Percentiles rank a stretch among this genome's conserved stretches.
phyloP scores from a whole-genome alignment of 371 early-diverging fungal species.

The Quaeritorhiza haematococci region DNA sequence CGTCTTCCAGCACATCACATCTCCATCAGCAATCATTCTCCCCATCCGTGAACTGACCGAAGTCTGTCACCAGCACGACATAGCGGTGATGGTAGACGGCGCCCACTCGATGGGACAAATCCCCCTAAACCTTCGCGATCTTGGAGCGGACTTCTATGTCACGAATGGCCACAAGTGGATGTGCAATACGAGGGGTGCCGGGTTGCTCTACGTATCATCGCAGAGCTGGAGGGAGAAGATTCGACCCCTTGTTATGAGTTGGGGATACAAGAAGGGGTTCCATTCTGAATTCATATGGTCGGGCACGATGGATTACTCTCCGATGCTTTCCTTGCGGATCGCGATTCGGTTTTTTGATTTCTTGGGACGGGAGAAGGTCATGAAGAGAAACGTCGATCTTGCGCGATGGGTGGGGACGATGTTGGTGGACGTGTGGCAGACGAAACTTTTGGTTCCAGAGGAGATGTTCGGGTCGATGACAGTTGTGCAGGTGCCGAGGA shows the following conservation, averaged over 20 bases:
- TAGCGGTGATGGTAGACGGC: slow-evolving; percentile 63
- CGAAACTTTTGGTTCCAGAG: slow-evolving; percentile 49
- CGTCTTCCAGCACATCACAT: slow-evolving; percentile 27
- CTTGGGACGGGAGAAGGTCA: slow-evolving; percentile 51
- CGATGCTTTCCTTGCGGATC: slow-evolving; percentile 41
- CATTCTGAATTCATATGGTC: slow-evolving; percentile 43
- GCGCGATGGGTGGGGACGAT: slow-evolving; percentile 54
- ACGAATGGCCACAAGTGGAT: slow-evolving; percentile 76
- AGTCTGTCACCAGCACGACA: slow-evolving; percentile 43
- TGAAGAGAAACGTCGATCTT: slow-evolving; percentile 49
- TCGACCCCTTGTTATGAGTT: slow-evolving; percentile 45
- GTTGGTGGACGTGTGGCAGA: slow-evolving; percentile 55
- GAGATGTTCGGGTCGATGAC: slow-evolving; percentile 51
- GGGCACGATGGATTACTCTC: slow-evolving; percentile 45
- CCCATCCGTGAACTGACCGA: slow-evolving; percentile 53
- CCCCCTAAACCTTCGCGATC: slow-evolving; percentile 45
- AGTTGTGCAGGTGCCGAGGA: slow-evolving; percentile 15
- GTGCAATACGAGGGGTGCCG: slow-evolving; percentile 55
- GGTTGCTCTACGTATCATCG: slow-evolving; percentile 44
- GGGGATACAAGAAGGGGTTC: slow-evolving; percentile 29
- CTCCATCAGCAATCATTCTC: slow-evolving; percentile 37
- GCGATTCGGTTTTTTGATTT: slow-evolving; percentile 48
- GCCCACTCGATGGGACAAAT: slow-evolving; percentile 65
- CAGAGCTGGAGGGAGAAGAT: slow-evolving; percentile 29
- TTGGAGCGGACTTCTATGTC: slow-evolving; percentile 63